Evolutionary conservation across 352 stramenopile species (phyloP), one percentile per base, ranked within the genome.

Genomic region (Phytophthora pisi): DNA sequence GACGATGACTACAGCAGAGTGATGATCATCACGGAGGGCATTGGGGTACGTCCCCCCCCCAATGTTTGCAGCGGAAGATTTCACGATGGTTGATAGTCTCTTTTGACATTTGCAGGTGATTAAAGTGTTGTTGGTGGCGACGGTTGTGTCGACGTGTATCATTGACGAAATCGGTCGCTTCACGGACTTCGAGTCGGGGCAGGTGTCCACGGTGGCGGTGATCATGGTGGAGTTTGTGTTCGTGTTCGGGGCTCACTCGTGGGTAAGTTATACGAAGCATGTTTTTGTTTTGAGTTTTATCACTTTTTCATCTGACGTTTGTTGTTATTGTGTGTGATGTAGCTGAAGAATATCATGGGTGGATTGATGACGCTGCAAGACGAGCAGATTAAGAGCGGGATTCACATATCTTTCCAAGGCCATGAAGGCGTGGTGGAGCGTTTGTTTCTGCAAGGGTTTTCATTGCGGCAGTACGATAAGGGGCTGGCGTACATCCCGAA

Each of bases 311-410:
- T 28, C 15, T 69, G 18, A 13, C 15, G 18, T 26, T 26, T 26
- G 24, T 36, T 57, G 18, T 20, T 31, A 15, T 15, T 16, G 34
- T 16, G 40, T 46, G 40, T 36, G 26, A 10, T 30, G n/a, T 60
- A 95, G 88, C 69, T 93, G 31, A 92, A 92, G 47, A 96, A 96
- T 64, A 89, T 91, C 15, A 90, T 96, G 75, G 88, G 88, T 36
- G 88, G 88, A 9, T 64, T 96, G 11, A 87, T 94, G 68, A 78
- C 85, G 38, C 74, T 96, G 51, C 75, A 93, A 45, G 88, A 96
- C 30, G 88, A 96, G 55, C 86, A 92, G 70, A 81, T 96, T 66
- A 91, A 92, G 51, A 92, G 80, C 61, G 88, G 88, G 11, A 73
- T 74, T 15, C 85, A 94, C 54, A 76, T 96, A 5, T 77, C 75